Evolutionary conservation across 371 early-diverging fungal species (phyloP).

Genomic region (Amoeboaphelidium protococcarum): DNA sequence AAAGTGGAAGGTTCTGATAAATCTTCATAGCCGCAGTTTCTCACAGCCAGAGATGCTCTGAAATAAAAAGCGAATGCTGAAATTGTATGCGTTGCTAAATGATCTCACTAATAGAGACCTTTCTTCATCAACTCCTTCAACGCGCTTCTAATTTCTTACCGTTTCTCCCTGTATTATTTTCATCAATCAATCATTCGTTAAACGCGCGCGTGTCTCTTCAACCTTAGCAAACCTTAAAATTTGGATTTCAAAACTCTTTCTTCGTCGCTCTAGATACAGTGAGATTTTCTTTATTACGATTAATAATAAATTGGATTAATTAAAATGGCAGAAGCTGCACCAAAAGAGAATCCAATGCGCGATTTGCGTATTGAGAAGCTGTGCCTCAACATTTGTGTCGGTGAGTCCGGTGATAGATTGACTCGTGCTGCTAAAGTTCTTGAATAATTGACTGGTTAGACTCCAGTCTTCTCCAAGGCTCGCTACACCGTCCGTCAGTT

Average conservation of each 20-base stretch:
- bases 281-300: no score
- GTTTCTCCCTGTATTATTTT: no score
- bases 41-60: not conserved
- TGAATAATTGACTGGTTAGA: conserved; percentile 98
- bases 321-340: conserved; percentile 9
- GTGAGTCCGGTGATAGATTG: conserved; percentile 96
- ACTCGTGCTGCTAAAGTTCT: conserved; percentile 99
- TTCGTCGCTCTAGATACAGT: no score
- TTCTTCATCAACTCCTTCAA: no score
- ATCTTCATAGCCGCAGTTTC: no score
- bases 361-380: conserved; percentile 97
- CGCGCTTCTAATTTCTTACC: no score
- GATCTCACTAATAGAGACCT: no score
- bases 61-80: not conserved
- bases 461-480: conserved; percentile 97
- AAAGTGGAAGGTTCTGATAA: not conserved
- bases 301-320: no score
- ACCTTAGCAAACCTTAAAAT: no score
- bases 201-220: no score
- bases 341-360: conserved; percentile 63
- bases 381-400: conserved; percentile 98
- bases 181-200: no score
- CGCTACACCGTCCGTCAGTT: conserved; percentile 99
- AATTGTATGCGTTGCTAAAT: not conserved
- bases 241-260: no score